These are phyloP conservation scores for Xylaria grammica DNA, from an alignment of 495 filamentous ascomycete species.

Conservation along the genomic window DNA sequence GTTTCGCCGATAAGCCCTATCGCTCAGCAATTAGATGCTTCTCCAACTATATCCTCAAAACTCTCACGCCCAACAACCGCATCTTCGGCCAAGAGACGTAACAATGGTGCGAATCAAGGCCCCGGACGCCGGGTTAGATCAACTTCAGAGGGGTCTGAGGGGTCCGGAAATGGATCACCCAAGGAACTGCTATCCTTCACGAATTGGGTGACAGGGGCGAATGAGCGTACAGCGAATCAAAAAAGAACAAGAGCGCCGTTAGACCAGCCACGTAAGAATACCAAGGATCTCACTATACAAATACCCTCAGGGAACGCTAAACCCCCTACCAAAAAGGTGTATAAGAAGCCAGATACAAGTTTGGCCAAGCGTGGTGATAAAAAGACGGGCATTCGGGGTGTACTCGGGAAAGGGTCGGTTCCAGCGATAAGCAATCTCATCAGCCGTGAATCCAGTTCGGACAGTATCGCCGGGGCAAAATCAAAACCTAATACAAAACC, in stretches of 20 bases:
- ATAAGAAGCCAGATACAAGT: conserved; percentile 32
- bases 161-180: conserved; percentile 22
- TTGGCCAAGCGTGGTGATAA: conserved; percentile 32
- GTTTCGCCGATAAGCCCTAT: conserved; percentile 8
- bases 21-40: conserved; percentile 23
- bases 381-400: conserved; percentile 39
- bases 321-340: conserved; percentile 28
- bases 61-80: conserved; percentile 24
- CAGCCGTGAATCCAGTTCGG: conserved; percentile 36
- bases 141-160: conserved; percentile 3
- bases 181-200: conserved; percentile 22
- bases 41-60: conserved; percentile 36
- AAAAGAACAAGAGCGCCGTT: conserved; percentile 47
- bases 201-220: background rate
- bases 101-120: conserved; percentile 9
- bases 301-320: conserved; percentile 18
- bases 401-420: conserved; percentile 34
- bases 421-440: conserved; percentile 29
- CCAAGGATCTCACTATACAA: conserved; percentile 29
- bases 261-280: conserved; percentile 22
- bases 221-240: conserved; percentile 48
- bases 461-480: conserved; percentile 31
- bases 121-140: background rate
- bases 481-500: conserved; percentile 27
- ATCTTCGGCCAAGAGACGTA: conserved; percentile 25